These are phyloP conservation scores for Candida nitratophila DNA, from an alignment of 805 yeast species.

Conservation along the genomic window DNA sequence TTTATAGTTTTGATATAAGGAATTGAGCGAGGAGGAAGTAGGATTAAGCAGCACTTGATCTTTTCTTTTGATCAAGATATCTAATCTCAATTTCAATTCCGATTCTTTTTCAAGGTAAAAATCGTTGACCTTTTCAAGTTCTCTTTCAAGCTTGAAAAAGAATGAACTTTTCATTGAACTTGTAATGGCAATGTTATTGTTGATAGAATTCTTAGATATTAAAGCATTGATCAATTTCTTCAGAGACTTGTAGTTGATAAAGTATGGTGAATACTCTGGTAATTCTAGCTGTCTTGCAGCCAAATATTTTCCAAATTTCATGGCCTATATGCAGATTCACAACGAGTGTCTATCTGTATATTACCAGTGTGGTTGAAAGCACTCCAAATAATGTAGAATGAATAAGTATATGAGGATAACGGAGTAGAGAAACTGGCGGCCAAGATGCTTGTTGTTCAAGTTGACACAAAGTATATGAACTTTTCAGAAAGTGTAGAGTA, in stretches of 20 bases:
- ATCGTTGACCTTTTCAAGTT: slow-evolving; percentile 89
- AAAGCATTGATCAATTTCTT: slow-evolving; percentile 86
- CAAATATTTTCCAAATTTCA: slow-evolving; percentile 93
- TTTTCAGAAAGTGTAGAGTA: too few relatives aligned
- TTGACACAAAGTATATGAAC: too few relatives aligned
- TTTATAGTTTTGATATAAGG: slow-evolving; percentile 81
- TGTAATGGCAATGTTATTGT: slow-evolving; percentile 43
- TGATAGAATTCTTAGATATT: slow-evolving; percentile 28
- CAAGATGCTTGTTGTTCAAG: too few relatives aligned
- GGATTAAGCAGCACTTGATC: slow-evolving; percentile 40
- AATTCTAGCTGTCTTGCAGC: slow-evolving; percentile 91
- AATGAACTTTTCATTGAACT: slow-evolving; percentile 89
- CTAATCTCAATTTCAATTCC: slow-evolving; percentile 72
- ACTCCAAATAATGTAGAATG: too few relatives aligned
- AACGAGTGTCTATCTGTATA: too few relatives aligned
- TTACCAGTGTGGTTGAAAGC: too few relatives aligned
- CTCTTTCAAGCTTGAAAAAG: slow-evolving; percentile 87
- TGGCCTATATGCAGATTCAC: too few relatives aligned
- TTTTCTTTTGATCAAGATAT: slow-evolving; percentile 69
- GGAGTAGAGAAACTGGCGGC: background rate
- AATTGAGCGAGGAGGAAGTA: slow-evolving; percentile 70
- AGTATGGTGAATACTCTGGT: slow-evolving; percentile 91
- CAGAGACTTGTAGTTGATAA: slow-evolving; percentile 89
- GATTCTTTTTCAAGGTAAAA: slow-evolving; percentile 89
- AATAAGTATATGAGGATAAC: too few relatives aligned